Percentiles rank a stretch among this genome's conserved stretches.
Conservation (phyloP, 148 eudicot species). For the Rhododendron griersonianum region DNA sequence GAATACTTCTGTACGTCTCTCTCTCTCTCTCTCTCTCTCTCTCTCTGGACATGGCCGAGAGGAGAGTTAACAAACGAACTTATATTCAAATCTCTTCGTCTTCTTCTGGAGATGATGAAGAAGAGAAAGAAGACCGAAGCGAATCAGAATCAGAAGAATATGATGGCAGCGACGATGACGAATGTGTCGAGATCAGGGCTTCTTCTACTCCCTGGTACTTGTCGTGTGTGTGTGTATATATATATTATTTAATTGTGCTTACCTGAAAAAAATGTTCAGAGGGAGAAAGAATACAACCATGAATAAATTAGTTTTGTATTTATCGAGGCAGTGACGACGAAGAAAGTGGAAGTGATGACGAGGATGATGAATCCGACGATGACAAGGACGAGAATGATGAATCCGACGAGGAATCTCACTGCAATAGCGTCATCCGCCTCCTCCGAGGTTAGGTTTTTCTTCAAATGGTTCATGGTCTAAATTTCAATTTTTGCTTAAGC, state of each 20-base stretch:
- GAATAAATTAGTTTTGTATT: neutral
- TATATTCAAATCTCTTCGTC: conserved; percentile 23
- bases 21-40: no score
- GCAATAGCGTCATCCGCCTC: conserved; percentile 16
- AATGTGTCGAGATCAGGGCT: neutral
- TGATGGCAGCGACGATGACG: neutral
- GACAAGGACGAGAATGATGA: conserved; percentile 10
- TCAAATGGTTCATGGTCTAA: neutral
- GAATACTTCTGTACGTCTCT: no score
- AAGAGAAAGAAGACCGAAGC: neutral
- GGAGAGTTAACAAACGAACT: conserved; percentile 19
- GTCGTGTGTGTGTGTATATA: neutral
- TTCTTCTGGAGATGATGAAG: conserved; percentile 10
- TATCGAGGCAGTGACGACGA: conserved; percentile 7
- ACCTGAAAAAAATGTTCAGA: neutral
- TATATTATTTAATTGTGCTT: neutral
- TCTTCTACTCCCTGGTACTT: conserved; percentile 7
- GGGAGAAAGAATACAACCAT: neutral
- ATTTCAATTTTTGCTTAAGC: neutral
- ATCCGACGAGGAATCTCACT: conserved; percentile 8
- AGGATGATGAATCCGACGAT: conserved; percentile 10
- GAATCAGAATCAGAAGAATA: conserved; percentile 8
- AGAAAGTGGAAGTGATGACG: conserved; percentile 11
- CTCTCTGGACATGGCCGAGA: conserved; percentile 5
- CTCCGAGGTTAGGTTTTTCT: conserved; percentile 23